Percentiles rank a stretch among this genome's conserved stretches.
These are phyloP conservation scores for Lepiota venenata DNA, from an alignment of 768 basidiomycete species.

Conservation along the genomic window DNA sequence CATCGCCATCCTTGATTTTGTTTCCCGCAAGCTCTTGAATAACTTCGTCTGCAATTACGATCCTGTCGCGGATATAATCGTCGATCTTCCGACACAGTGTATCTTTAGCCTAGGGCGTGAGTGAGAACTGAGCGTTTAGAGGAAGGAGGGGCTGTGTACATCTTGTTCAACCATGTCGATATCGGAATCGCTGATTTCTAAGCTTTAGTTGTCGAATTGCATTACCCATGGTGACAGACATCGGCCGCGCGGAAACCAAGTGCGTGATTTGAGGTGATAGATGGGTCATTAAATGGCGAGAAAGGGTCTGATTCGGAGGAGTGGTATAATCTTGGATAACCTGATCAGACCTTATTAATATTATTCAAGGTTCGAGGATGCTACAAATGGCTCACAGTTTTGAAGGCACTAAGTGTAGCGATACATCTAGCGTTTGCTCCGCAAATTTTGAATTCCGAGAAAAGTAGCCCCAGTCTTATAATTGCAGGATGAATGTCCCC, in stretches of 20 bases:
- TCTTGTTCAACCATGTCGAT: conserved; percentile 95
- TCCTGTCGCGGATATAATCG: conserved; percentile 90
- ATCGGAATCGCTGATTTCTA: conserved; percentile 88
- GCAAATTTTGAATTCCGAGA: conserved; percentile 88
- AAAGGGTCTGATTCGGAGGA: conserved; percentile 81
- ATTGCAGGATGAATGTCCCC: conserved; percentile 92
- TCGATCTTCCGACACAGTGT: conserved; percentile 82
- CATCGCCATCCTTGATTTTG: conserved; percentile 94
- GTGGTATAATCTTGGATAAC: conserved; percentile 90
- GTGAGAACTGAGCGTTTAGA: conserved; percentile 5
- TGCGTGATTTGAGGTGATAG: conserved; percentile 92
- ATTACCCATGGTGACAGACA: conserved; percentile 94
- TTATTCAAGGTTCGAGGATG: conserved; percentile 10
- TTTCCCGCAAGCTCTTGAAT: conserved; percentile 85
- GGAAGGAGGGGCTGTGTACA: conserved; percentile 37
- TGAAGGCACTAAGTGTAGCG: conserved; percentile 87
- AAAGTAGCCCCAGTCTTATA: conserved; percentile 81
- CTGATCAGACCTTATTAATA: conserved; percentile 33
- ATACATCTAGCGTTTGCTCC: conserved; percentile 97
- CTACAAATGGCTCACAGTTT: conserved; percentile 58
- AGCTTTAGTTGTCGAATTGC: conserved; percentile 93
- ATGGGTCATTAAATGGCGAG: conserved; percentile 88
- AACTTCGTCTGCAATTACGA: conserved; percentile 89
- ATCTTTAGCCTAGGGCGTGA: conserved; percentile 72
- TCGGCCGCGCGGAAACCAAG: conserved; percentile 81